Base-by-base conservation (phyloP, 345 rosid genomes). In the Sisymbrium irio region DNA sequence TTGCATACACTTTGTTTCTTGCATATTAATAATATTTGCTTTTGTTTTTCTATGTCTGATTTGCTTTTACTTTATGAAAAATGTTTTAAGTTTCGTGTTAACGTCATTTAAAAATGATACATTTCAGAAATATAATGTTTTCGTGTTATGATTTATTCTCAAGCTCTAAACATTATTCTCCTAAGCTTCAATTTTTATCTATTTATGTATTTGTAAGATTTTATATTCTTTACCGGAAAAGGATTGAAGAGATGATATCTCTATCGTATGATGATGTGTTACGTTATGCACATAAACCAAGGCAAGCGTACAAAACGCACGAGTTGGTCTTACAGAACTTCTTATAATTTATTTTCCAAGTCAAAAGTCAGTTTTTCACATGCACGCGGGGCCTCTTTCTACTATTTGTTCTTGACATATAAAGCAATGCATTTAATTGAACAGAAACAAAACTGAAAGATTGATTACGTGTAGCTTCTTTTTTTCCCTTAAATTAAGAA, bases 361-460 rank as follows among this genome's bases (percentile, higher is more conserved):
- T 69, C 64, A 56, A 42, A 68, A 64, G 55, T 64, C 28, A 42
- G 28, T 41, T 67, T 55, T 32, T 41, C 64, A 69, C 73, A 56
- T 69, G 64, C 73, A 56, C 42, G 64, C n/a, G 64, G 64, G 73
- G 10, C 54, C 73, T 55, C 32, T 51, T 56, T 56, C 55, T 42
- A 42, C 55, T 56, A 30, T 69, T 56, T 56, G 73, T 68, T 67
- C 59, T 50, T 65, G 9, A 49, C 70, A 20, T 46, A 32, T 33
- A 46, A 30, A 32, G 55, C 32, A 46, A 30, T 36, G 12, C 44
- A 35, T 58, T 58, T 36, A 58, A 25, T 19, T 36, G 63, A 10
- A 58, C 28, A 47, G 25, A 36, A 58, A 18, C 15, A 58, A 58
- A 58, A 58, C 18, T 58, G 53, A 36, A 28, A 53, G 36, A 54